Evolutionary conservation across 768 basidiomycete genomes (phyloP).

Genomic region (Daedalea quercina): DNA sequence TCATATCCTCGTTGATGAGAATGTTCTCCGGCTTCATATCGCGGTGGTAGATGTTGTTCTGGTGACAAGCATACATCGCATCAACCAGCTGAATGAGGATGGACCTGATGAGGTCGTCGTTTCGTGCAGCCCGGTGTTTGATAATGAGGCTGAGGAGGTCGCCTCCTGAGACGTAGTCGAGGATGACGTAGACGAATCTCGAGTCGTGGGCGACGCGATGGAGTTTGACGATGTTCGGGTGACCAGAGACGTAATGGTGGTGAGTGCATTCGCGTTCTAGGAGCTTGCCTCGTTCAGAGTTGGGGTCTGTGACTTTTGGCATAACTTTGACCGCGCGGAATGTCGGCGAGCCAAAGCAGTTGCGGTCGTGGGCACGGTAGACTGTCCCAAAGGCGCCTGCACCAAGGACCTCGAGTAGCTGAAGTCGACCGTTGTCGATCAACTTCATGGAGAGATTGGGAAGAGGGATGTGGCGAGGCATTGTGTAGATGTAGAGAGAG

Average conservation of each 20-base stretch:
- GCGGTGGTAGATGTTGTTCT: conserved; percentile 44
- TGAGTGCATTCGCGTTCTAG: conserved; percentile 66
- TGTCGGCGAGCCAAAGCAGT: background rate
- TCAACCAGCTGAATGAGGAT: conserved; percentile 50
- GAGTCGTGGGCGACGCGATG: conserved; percentile 57
- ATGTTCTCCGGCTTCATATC: conserved; percentile 54
- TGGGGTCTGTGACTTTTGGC: background rate
- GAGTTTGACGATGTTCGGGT: conserved; percentile 63
- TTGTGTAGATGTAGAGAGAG: background rate
- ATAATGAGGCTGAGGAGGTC: conserved; percentile 39
- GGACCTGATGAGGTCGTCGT: conserved; percentile 37
- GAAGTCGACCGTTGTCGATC: conserved; percentile 74
- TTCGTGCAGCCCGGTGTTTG: conserved; percentile 28
- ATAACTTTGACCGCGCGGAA: conserved; percentile 17
- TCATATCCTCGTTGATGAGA: conserved; percentile 33
- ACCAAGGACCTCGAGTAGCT: conserved; percentile 81
- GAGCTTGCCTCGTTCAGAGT: conserved; percentile 19
- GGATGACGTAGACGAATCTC: conserved; percentile 58
- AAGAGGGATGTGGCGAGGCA: conserved; percentile 6
- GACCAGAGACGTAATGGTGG: conserved; percentile 44
- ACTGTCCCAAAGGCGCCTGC: conserved; percentile 92
- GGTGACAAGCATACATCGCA: conserved; percentile 44
- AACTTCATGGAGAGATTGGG: conserved; percentile 19
- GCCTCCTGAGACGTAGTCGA: conserved; percentile 39
- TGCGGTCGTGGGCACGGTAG: conserved; percentile 67